Base-by-base conservation (phyloP, 1,284 basidiomycete species). In the Ceratobasidium sp. region DNA sequence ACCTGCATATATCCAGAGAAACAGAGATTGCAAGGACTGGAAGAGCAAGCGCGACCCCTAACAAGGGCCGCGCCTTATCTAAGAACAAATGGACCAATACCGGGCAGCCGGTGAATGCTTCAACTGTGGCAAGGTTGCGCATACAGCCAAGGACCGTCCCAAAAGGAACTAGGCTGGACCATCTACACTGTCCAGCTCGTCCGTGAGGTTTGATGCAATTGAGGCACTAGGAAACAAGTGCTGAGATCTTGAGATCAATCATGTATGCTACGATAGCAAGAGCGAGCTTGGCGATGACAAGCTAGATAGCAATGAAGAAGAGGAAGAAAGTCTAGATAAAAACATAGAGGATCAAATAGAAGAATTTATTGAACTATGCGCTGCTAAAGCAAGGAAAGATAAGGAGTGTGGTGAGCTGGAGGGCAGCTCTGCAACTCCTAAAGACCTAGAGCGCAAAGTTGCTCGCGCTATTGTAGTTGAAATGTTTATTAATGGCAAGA, bases 401-500 rank as follows among this genome's bases (percentile, higher is more conserved):
- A 18, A 64, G 4, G 15, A 26, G 39, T 4, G 23, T 3, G 20
- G 13, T 1, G 63, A 64, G n/a, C 60, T 72, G 1, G 70, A 72
- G 58, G 1, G 56, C 4, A 60, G 60, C 23, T 58, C 39, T 4
- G 33, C 70, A 2, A 46, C 23, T 23, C 70, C 55, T 20, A 72
- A 60, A 28, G 70, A 72, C 40, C 42, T 58, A 40, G 77, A 81
- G 15, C 79, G 81, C 0, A 44, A 76, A 0, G 81, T 87, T 0
- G 86, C 85, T 0, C 83, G 82, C 26, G 84, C 84, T 0, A 76
- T 87, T 0, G 83, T 86, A 0, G 80, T 86, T 1, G 80, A 81
- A 0, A 81, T 84, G 0, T 26, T 81, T 3, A 77, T 86, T 5
- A 84, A 86, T 69, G 83, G 82, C 0, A 46, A 83, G 1, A 82